Evolutionary conservation across 176 grass and related monocot species (phyloP).

Genomic region (Ananas comosus): DNA sequence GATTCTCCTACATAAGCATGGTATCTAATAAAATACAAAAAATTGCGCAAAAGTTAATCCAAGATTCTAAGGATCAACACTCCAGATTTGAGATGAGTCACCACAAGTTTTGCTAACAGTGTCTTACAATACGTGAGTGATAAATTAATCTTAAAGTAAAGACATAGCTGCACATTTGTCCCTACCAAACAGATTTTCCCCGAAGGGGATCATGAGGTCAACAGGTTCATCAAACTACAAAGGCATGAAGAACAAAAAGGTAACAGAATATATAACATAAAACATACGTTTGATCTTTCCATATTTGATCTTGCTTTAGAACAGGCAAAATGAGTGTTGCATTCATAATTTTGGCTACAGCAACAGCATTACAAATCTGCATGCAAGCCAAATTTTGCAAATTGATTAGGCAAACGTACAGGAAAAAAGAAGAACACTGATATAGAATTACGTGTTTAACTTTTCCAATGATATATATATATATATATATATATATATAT

Average conservation of each 20-base stretch:
- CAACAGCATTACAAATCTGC: constrained; percentile 98
- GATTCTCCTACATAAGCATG: no score
- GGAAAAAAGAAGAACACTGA: background rate
- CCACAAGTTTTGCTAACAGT: no score
- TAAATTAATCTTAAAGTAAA: no score
- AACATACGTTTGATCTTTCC: constrained; percentile 97
- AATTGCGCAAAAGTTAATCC: no score
- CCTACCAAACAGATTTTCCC: no score
- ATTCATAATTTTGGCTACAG: constrained; percentile 96
- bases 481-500: no score
- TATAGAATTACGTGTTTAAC: background rate
- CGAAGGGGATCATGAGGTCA: background rate
- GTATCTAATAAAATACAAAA: no score
- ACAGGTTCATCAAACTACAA: background rate
- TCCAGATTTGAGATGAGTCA: no score
- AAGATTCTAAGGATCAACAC: no score
- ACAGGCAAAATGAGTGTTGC: constrained; percentile 91
- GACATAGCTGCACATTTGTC: no score
- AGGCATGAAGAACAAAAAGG: background rate
- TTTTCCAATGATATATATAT: background rate
- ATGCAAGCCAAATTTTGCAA: constrained; percentile 11
- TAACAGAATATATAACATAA: constrained; percentile 13
- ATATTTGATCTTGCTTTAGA: constrained; percentile 98
- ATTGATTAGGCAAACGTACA: background rate
- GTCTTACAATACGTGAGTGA: no score